These are phyloP conservation scores for Yarrowia sp. DNA, from an alignment of 805 yeast species.

Conservation along the genomic window DNA sequence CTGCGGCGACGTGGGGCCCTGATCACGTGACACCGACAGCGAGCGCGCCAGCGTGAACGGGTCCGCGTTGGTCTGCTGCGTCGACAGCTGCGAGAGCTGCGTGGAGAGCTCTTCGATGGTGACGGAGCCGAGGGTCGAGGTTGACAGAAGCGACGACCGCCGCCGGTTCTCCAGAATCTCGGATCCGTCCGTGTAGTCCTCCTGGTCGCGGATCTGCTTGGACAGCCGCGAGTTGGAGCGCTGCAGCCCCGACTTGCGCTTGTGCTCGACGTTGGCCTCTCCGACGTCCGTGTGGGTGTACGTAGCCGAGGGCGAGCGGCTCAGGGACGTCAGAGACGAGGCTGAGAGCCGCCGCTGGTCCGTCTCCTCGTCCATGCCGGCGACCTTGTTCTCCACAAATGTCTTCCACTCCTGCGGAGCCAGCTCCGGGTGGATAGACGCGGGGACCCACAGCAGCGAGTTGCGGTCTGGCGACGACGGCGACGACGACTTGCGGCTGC, in stretches of 20 bases:
- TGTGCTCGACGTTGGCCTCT: conserved; percentile 7
- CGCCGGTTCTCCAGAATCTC: conserved; percentile 36
- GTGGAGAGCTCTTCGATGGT: conserved; percentile 37
- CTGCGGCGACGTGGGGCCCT: not conserved
- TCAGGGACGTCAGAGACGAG: not conserved
- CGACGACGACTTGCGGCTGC: conserved; percentile 27
- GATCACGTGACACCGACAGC: conserved; percentile 45
- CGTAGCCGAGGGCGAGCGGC: conserved; percentile 11
- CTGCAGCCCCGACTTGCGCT: not conserved
- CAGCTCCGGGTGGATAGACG: conserved; percentile 88
- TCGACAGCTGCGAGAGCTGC: conserved; percentile 67
- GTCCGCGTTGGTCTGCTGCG: conserved; percentile 71
- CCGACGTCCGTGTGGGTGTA: conserved; percentile 22
- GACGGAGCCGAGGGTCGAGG: conserved; percentile 16
- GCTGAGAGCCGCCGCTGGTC: conserved; percentile 3
- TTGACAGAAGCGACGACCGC: conserved; percentile 29
- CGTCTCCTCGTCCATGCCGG: conserved; percentile 36
- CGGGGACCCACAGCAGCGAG: conserved; percentile 87
- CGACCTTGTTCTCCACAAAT: conserved; percentile 42
- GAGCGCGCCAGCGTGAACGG: conserved; percentile 82
- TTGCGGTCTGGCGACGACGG: conserved; percentile 30
- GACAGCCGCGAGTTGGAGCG: conserved; percentile 38
- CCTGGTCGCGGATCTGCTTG: conserved; percentile 39
- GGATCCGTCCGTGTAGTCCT: conserved; percentile 38
- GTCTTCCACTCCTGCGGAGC: conserved; percentile 75